A percentile compares a stretch with the other conserved stretches of the same genome.
These are phyloP conservation scores for Ophiocordyceps camponoti-saundersi DNA, from an alignment of 2,329 filamentous ascomycete species.

Conservation along the genomic window DNA sequence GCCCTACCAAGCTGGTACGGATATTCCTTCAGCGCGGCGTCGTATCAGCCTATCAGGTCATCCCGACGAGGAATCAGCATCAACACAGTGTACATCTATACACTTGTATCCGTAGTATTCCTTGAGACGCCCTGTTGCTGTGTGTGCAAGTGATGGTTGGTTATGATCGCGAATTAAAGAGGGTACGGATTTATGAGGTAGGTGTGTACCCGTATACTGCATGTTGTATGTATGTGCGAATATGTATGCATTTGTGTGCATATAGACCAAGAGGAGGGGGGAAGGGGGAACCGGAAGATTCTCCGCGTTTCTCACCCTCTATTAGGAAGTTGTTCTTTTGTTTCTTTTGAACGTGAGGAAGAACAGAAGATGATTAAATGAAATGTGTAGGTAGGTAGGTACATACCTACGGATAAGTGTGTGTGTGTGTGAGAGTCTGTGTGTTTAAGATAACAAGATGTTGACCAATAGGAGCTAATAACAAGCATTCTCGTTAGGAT, in stretches of 20 bases:
- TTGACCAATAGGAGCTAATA: too few species aligned
- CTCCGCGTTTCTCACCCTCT: too few species aligned
- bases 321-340: too few species aligned
- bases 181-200: too few species aligned
- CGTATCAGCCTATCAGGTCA: background rate
- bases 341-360: too few species aligned
- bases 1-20: slow-evolving; percentile 1
- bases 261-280: background rate
- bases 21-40: background rate
- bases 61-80: background rate
- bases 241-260: background rate
- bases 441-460: background rate
- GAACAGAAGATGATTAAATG: too few species aligned
- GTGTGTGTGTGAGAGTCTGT: background rate
- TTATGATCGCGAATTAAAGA: too few species aligned
- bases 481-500: too few species aligned
- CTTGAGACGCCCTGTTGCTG: background rate
- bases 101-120: too few species aligned
- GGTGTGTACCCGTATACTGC: too few species aligned
- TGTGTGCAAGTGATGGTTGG: background rate
- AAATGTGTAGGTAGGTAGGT: background rate
- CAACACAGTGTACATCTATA: slow-evolving; percentile 1
- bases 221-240: too few species aligned
- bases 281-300: too few species aligned
- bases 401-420: background rate